Base-by-base conservation (phyloP, 345 rosid genomes). In the Aethionema arabicum region DNA sequence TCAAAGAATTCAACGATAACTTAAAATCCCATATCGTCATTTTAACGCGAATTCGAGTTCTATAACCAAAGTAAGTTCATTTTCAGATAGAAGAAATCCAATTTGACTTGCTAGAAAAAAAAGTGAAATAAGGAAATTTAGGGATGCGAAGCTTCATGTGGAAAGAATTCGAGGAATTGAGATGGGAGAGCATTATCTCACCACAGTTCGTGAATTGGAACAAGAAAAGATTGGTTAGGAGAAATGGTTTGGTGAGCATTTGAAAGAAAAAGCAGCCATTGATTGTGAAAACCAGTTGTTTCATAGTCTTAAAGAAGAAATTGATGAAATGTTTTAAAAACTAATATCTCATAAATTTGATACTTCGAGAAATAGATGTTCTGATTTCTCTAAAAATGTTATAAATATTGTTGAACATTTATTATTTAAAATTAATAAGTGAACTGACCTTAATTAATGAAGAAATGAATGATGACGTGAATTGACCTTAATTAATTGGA, bases 261-360 rank as follows among this genome's bases (percentile, higher is more conserved):
- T 72, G 76, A 90, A 90, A 86, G 95, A 90, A 75, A 84, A 79
- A 74, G 90, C 86, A 43, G 87, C 85, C 35, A 79, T 83, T 79
- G 86, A 82, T 36, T 90, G 96, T 77, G 95, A 93, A 70, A 80
- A 76, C 76, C 97, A 87, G 73, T 72, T 93, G 61, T 78, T 83
- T 64, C 56, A 42, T 8, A 66, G 77, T 68, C 78, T 90, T 48
- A 78, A 72, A 72, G 83, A 79, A 63, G 96, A 90, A 63, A 79
- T 83, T 48, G 81, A 82, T 63, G 87, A 81, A 78, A 85, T 83
- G 88, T 73, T 90, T 54, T 79, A 72, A 67, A 84, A 78, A 77
- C 87, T 90, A 63, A 69, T 68, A 14, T 63, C 85, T 2, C 91
- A 90, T 75, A 83, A 82, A 72, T 73, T 78, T 33, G 30, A 38